Percentiles rank a stretch among this genome's conserved stretches.
Conservation (phyloP, 768 basidiomycete species). For the Suillus subalutaceus region DNA sequence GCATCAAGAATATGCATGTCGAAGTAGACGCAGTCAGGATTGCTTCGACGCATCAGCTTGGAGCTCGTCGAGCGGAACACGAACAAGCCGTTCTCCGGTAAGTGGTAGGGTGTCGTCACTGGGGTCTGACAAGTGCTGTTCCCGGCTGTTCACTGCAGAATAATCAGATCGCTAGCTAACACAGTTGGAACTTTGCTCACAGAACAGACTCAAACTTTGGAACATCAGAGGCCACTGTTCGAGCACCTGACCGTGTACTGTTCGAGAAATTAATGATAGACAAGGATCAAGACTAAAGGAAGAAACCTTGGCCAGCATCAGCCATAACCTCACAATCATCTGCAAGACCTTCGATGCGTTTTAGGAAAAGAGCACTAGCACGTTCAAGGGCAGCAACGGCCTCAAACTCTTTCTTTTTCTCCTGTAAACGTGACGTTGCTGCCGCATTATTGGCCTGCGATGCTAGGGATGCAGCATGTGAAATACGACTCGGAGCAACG, state of each 20-base stretch:
- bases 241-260: constrained; percentile 4
- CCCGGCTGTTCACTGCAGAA: constrained; percentile 52
- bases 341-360: constrained; percentile 67
- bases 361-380: constrained; percentile 51
- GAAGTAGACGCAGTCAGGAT: constrained; percentile 10
- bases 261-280: constrained; percentile 8
- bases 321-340: constrained; percentile 81
- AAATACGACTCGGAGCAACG: constrained; percentile 50
- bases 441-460: constrained; percentile 38
- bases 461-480: constrained; percentile 43
- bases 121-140: constrained; percentile 23
- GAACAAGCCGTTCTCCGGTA: constrained; percentile 65
- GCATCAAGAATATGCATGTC: not conserved
- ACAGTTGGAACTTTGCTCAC: constrained; percentile 36
- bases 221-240: constrained; percentile 3
- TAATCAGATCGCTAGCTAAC: not conserved
- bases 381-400: constrained; percentile 70
- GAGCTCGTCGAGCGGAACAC: constrained; percentile 73
- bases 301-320: constrained; percentile 67
- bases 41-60: constrained; percentile 32
- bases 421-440: constrained; percentile 56
- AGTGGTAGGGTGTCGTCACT: constrained; percentile 23
- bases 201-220: constrained; percentile 64
- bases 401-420: constrained; percentile 84
- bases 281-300: not conserved